Conservation (phyloP, 352 stramenopile species). For the Blastocystis sp. region DNA sequence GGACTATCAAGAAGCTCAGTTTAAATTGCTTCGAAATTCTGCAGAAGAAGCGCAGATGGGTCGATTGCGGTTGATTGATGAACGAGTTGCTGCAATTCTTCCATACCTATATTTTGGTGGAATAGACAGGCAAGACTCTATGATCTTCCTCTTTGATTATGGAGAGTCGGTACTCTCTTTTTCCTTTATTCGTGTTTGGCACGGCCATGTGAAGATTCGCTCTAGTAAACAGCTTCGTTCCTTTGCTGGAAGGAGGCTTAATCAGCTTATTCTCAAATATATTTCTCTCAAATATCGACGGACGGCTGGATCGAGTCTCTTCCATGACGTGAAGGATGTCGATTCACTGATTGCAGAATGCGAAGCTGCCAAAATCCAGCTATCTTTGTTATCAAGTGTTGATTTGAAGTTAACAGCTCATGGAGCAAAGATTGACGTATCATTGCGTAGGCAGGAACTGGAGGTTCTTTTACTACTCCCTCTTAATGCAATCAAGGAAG, state of each 20-base stretch:
- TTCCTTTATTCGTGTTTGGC: constrained; percentile 6
- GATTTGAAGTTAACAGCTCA: neutral
- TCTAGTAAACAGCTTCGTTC: neutral
- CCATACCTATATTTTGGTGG: constrained; percentile 38
- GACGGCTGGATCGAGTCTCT: neutral
- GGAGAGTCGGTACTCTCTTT: neutral
- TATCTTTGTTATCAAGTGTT: neutral
- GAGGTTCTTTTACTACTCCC: constrained; percentile 13
- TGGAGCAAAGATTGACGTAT: neutral
- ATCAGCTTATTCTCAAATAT: constrained; percentile 1
- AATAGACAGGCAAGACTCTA: neutral
- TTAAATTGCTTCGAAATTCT: neutral
- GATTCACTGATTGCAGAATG: neutral
- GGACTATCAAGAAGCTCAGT: neutral
- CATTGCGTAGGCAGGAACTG: neutral
- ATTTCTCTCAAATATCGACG: neutral
- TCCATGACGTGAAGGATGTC: neutral
- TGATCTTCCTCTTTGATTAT: constrained; percentile 12
- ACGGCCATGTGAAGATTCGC: neutral
- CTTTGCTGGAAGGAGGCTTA: neutral
- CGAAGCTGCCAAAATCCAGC: neutral
- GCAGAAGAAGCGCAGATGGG: neutral
- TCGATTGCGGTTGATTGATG: neutral
- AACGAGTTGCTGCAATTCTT: neutral
- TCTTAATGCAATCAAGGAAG: neutral